A percentile compares a stretch with the other conserved stretches of the same genome.
Evolutionary conservation across 208 protist genomes (phyloP).

Genomic region (Naegleria lovaniensis): DNA sequence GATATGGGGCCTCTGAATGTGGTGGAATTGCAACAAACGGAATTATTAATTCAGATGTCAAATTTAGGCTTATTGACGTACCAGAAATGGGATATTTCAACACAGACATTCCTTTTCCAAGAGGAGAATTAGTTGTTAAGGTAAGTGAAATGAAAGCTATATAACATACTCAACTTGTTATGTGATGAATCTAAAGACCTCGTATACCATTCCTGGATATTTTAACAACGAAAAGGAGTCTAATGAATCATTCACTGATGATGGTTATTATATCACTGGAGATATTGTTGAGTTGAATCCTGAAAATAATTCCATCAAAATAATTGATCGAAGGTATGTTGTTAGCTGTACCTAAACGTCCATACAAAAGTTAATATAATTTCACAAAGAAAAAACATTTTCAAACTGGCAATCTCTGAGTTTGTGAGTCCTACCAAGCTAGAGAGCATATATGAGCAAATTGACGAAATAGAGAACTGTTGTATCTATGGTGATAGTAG

Average conservation of each 20-base stretch:
- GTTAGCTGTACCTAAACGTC: too few relatives aligned
- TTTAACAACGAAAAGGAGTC: conserved; percentile 46
- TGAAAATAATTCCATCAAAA: not conserved
- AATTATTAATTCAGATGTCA: not conserved
- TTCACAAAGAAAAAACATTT: not conserved
- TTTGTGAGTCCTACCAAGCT: not conserved
- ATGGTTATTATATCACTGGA: conserved; percentile 56
- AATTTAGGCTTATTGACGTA: conserved; percentile 59
- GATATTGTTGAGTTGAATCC: conserved; percentile 30
- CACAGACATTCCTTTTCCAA: conserved; percentile 40
- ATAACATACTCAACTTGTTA: not conserved
- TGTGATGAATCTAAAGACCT: not conserved
- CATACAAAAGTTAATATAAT: too few relatives aligned
- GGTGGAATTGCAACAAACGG: not conserved
- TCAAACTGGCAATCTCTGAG: not conserved
- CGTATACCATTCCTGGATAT: conserved; percentile 59
- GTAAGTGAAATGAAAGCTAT: conserved; percentile 27
- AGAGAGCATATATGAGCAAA: not conserved
- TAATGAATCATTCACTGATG: conserved; percentile 45
- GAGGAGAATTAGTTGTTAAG: conserved; percentile 57
- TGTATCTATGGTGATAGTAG: not conserved
- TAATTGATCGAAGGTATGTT: conserved; percentile 34
- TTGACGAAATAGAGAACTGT: not conserved
- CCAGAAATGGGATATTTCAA: conserved; percentile 60
- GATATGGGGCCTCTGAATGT: not conserved